Evolutionary conservation across 345 rosid genomes (phyloP), one percentile per base, ranked within the genome.

Genomic region (Dipteronia sinensis): DNA sequence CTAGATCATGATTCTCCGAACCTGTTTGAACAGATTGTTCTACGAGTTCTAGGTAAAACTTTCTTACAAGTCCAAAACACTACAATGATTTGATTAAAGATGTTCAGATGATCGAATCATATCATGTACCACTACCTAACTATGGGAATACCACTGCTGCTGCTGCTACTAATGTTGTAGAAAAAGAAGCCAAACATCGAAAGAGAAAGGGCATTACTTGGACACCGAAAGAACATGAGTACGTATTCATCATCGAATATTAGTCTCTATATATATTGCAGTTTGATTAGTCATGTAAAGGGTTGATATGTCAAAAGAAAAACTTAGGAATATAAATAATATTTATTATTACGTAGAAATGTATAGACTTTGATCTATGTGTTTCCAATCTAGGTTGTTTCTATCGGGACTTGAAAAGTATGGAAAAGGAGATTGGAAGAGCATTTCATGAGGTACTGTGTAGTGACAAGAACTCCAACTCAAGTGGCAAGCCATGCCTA

Each of bases 401-500:
- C 62, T 79, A 19, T 11, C 1, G 65, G 78, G 85, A 12, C 34
- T 79, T 66, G 73, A 69, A 8, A 79, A 31, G 42, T 72, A 67
- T 12, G 83, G 78, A 3, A 83, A 59, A 42, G 85, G 81, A 12
- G 83, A 83, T 44, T 83, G 85, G 82, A 83, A 56, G 51, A 76
- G 80, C 62, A 76, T 83, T 7, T 72, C 83, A 3, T n/a, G n/a
- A 76, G 80, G 72, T 29, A 40, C 40, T 71, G 23, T 17, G 76
- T 83, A 0, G 9, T 20, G 55, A 72, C 80, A 7, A 62, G 80
- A 69, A 83, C 61, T 1, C 72, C 83, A 0, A 23, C 80, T 16
- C 82, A 83, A 15, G 83, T 83, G 1, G 85, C 85, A 8, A 79
- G 85, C 76, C 85, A 79, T 69, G 83, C 80, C 53, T 80, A 82